Evolutionary conservation across 257 asterid species (phyloP), one percentile per base, ranked within the genome.

Genomic region (Solanum arcanum): DNA sequence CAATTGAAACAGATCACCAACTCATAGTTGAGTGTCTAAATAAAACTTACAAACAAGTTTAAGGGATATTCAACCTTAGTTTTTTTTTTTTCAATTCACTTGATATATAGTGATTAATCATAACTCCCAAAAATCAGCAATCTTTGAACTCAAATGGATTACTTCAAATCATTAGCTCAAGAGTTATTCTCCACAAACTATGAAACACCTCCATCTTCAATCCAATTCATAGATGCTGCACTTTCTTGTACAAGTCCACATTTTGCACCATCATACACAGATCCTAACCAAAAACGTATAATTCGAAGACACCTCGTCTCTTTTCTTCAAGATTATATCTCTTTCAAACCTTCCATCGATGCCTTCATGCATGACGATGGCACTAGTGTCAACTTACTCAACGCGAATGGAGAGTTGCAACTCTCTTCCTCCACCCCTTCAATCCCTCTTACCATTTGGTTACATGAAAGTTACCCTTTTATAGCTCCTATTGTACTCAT

Each of bases 231-330:
- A 29, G 95, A 93, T 73, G 94, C 91, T 25, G 94, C 98, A 8
- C 94, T 94, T 15, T 92, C 93, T 88, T 92, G 95, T 88, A 86
- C 90, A 59, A 47, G 76, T 59, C 90, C 91, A 76, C 41, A 47
- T 10, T 83, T 87, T 52, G 91, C 94, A 27, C 89, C 93, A 18
- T 89, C 96, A 2, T 94, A 94, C 86, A 13, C 90, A 29, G 93
- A 93, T 91, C 98, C 95, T 70, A 91, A 92, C 69, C 95, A 94
- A 77, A 94, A 91, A 89, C 91, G 95, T 94, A 89, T 93, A 18
- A 93, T 94, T 81, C 90, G 94, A 47, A 60, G 91, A 7, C 96
- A 94, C 83, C 93, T 94, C 88, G 33, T 91, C 39, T 88, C 94
- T 12, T 90, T 94, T 31, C 84, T 93, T 62, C 94, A 90, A 23